Evolutionary conservation across 257 asterid genomes (phyloP), one percentile per base, ranked within the genome.

Genomic region (Linaria vulgaris): DNA sequence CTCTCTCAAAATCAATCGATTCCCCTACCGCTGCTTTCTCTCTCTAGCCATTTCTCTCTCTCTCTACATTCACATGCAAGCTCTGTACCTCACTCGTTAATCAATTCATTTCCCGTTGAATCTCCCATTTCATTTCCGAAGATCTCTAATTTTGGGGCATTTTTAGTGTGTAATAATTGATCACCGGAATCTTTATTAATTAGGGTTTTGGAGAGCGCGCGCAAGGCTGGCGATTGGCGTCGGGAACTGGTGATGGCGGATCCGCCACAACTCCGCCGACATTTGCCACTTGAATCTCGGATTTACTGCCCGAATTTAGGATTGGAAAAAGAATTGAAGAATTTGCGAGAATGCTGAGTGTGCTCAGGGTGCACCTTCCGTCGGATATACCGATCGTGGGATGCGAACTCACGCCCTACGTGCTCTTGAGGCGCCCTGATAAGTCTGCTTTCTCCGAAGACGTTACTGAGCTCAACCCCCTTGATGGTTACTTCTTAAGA

Each of bases 341-440:
- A 56, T 65, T 44, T 46, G 63, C 44, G 11, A 49, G 72, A 78
- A 92, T 92, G 99, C 91, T 92, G 88, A 89, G 76, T 75, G 90
- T 91, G 80, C 78, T 81, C 50, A 83, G 96, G 61, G 90, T 91
- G 81, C 98, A 91, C 83, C 88, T 92, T 56, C 97, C 98, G 54
- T 86, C 98, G 54, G 98, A 88, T 68, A 92, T 92, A 66, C 97
- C 98, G 37, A 87, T 92, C 39, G 98, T 92, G 20, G 97, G 97
- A 63, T 92, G 98, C 66, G 97, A 92, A 71, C 80, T 92, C 76
- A 83, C 89, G 49, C 98, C 98, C 0, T 92, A 88, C 38, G 94
- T 92, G 55, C 89, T 92, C 25, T 67, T 86, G 76, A 82, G 75
- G 69, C 91, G 94, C 52, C 74, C 87, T 12, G 85, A 84, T 56